These are phyloP conservation scores for Aurantiochytrium sp. DNA, from an alignment of 108 stramenopile genomes.

Conservation along the genomic window DNA sequence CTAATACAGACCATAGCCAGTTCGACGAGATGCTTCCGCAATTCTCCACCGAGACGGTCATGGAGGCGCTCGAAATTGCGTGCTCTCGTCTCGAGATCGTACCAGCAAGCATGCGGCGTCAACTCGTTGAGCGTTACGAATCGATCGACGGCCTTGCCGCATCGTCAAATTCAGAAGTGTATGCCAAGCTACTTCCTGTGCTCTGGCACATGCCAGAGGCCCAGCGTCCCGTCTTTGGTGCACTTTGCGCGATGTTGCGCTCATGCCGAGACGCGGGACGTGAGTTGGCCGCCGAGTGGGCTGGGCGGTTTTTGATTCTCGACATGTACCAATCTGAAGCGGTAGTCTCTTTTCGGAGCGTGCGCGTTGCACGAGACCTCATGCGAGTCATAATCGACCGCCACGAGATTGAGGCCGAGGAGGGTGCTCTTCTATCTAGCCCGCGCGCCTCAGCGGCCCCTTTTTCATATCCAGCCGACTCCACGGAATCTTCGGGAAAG, in stretches of 20 bases:
- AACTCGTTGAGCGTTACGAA: neutral
- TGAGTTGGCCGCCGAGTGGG: neutral
- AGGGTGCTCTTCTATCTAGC: neutral
- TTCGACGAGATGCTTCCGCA: neutral
- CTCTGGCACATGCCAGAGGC: too few relatives aligned
- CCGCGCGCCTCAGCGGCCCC: neutral
- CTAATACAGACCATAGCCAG: neutral
- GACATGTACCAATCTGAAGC: neutral
- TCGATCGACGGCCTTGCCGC: neutral
- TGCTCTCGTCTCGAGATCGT: neutral
- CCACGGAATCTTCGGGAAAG: too few relatives aligned
- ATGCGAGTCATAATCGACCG: neutral
- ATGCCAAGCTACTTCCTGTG: too few relatives aligned
- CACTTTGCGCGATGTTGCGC: neutral
- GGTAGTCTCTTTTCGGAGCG: neutral
- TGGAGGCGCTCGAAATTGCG: neutral
- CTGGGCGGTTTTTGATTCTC: neutral
- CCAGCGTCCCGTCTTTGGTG: neutral
- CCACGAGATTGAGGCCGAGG: neutral
- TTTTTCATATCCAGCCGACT: neutral
- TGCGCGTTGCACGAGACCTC: neutral
- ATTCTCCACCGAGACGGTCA: neutral
- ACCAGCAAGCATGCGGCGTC: neutral
- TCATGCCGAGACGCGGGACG: neutral
- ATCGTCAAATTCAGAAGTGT: too few relatives aligned